Percentiles rank a stretch among this genome's conserved stretches.
phyloP scores from a whole-genome alignment of 768 basidiomycete genomes.

The Tephrocybe sp. region DNA sequence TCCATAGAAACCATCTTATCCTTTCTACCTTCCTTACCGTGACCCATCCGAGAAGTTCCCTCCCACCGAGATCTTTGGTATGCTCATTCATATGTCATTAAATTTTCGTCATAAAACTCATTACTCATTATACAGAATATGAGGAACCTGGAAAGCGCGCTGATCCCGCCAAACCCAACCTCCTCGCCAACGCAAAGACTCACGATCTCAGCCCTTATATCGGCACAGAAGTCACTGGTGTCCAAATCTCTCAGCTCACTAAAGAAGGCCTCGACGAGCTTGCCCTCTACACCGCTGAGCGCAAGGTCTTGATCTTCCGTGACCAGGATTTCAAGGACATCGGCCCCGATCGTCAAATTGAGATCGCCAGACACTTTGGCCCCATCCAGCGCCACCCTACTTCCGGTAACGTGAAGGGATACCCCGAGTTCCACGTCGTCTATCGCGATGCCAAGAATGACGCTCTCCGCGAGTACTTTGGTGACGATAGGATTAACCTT shows the following conservation, averaged over 20 bases:
- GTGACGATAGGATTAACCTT: constrained; percentile 38
- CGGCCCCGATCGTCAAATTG: constrained; percentile 49
- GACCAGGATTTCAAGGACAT: constrained; percentile 63
- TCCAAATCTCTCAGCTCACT: constrained; percentile 52
- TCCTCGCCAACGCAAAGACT: constrained; percentile 38
- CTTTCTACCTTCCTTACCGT: constrained; percentile 47
- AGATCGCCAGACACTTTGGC: constrained; percentile 47
- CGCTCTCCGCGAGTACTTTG: constrained; percentile 40
- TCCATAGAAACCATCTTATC: constrained; percentile 37
- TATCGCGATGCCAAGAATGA: constrained; percentile 49
- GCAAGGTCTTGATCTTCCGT: constrained; percentile 54
- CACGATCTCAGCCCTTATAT: constrained; percentile 47
- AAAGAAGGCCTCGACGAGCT: constrained; percentile 54
- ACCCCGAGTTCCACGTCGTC: constrained; percentile 59
- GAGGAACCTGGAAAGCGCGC: constrained; percentile 44
- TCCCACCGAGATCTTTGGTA: constrained; percentile 46
- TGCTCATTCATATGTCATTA: constrained; percentile 2
- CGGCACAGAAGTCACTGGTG: constrained; percentile 48
- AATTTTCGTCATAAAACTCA: not conserved
- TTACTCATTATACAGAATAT: not conserved
- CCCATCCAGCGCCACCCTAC: constrained; percentile 46
- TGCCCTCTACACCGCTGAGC: constrained; percentile 48
- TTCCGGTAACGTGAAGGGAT: constrained; percentile 51
- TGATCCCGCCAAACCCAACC: constrained; percentile 48
- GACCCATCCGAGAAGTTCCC: constrained; percentile 49